phyloP scores from a whole-genome alignment of 768 basidiomycete species.

The Rhizopogon sp. region DNA sequence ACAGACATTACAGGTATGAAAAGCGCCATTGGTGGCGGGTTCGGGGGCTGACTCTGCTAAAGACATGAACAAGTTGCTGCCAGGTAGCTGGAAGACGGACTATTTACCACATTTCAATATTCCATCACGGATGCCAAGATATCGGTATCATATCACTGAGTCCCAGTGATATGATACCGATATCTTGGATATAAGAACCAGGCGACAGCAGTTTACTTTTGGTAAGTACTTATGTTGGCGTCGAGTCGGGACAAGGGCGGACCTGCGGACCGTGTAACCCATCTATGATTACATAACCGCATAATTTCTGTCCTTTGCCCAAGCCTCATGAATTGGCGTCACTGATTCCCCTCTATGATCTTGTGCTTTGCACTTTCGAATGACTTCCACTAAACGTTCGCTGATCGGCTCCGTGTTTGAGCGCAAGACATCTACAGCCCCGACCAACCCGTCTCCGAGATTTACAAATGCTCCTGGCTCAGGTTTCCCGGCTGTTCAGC shows the following conservation, averaged over 20 bases:
- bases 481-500: constrained; percentile 62
- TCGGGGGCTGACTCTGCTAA: constrained; percentile 12
- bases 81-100: no score
- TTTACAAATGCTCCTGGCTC: constrained; percentile 22
- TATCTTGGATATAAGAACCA: no score
- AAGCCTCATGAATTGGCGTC: neutral
- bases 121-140: no score
- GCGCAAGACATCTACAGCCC: constrained; percentile 26
- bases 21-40: constrained; percentile 11
- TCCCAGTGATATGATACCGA: no score
- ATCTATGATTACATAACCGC: constrained; percentile 7
- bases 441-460: constrained; percentile 17
- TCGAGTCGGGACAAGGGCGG: no score
- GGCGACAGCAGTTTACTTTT: no score
- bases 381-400: constrained; percentile 20
- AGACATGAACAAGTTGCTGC: constrained; percentile 9
- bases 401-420: constrained; percentile 45
- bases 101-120: no score
- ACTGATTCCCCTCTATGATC: neutral
- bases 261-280: no score
- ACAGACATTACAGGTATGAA: constrained; percentile 25
- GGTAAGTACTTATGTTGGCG: no score
- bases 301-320: constrained; percentile 2
- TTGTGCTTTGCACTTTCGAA: constrained; percentile 1
- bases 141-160: no score